phyloP scores from a whole-genome alignment of 2,329 filamentous ascomycete genomes.

The Fusarium fujikuroi region DNA sequence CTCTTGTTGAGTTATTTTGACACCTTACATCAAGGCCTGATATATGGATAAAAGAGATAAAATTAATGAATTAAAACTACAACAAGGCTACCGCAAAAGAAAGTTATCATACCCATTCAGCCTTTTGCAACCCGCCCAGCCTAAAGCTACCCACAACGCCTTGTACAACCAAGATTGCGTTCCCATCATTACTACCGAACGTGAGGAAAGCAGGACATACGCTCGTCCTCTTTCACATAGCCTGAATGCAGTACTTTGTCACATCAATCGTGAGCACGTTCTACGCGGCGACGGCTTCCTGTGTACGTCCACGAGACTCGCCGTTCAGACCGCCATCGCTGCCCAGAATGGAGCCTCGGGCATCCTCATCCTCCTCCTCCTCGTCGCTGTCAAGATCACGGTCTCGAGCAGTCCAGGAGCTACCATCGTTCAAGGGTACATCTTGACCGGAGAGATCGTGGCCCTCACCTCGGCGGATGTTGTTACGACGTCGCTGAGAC shows the following conservation, averaged over 20 bases:
- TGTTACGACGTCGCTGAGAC: constrained; percentile 83
- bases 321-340: constrained; percentile 65
- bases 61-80: constrained; percentile 45
- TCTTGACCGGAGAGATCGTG: constrained; percentile 88
- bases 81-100: constrained; percentile 40
- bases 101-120: constrained; percentile 38
- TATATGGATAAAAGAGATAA: constrained; percentile 24
- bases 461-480: constrained; percentile 76
- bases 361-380: constrained; percentile 70
- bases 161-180: constrained; percentile 37
- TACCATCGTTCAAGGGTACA: constrained; percentile 77
- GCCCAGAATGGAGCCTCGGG: constrained; percentile 60
- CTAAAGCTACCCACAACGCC: constrained; percentile 45
- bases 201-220: constrained; percentile 7
- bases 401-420: constrained; percentile 85
- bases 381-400: constrained; percentile 73
- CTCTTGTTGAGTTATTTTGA: background rate
- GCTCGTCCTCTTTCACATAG: background rate
- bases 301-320: constrained; percentile 66
- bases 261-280: constrained; percentile 10
- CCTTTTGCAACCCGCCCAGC: constrained; percentile 39
- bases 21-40: background rate
- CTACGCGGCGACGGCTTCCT: constrained; percentile 62
- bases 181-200: constrained; percentile 32
- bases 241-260: constrained; percentile 3